Evolutionary conservation across 805 yeast species (phyloP), one percentile per base, ranked within the genome.

Genomic region (Saturnispora serradocipensis): DNA sequence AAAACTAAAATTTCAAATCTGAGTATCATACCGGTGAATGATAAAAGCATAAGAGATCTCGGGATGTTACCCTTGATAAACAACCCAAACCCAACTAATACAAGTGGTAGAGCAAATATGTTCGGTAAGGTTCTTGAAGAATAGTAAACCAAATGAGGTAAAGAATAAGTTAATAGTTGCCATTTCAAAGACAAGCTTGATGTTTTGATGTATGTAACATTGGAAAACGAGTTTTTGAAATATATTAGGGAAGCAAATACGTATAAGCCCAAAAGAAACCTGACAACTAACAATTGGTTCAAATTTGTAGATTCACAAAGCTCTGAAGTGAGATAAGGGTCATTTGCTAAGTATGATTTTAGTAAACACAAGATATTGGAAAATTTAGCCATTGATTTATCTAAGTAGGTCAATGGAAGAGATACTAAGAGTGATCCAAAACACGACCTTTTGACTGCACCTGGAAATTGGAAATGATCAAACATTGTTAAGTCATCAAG

Each of bases 101-200:
- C 82, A 36, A 87, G 61, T 3, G 97, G 97, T 50, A 91, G 69
- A 2, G 86, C 89, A 52, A 90, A 69, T 58, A 84, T 85, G 66
- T 91, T 91, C n/a, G 97, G 97, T 53, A 91, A 71, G 0, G 95
- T 80, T 58, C 97, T 74, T 2, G 96, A 75, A n/a, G 86, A 73
- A 63, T 91, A 91, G 69, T 72, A 91, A 54, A 84, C 67, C 18
- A 88, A 55, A 63, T 91, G 97, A 69, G 90, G 91, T 63, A 89
- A 93, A 8, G 85, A 65, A 51, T 77, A 67, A 39, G 74, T 72
- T 52, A 89, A 73, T 2, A 84, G 52, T 22, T 49, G 52, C 48
- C 48, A 49, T 22, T 44, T 44, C 30, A 44, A 8, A 7, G 30
- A 32, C 10, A 49, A 18, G 38, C 32, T n/a, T 8, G 52, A 44